Evolutionary conservation across 2,329 filamentous ascomycete species (phyloP).

Genomic region (Xenoacremonium recifei): DNA sequence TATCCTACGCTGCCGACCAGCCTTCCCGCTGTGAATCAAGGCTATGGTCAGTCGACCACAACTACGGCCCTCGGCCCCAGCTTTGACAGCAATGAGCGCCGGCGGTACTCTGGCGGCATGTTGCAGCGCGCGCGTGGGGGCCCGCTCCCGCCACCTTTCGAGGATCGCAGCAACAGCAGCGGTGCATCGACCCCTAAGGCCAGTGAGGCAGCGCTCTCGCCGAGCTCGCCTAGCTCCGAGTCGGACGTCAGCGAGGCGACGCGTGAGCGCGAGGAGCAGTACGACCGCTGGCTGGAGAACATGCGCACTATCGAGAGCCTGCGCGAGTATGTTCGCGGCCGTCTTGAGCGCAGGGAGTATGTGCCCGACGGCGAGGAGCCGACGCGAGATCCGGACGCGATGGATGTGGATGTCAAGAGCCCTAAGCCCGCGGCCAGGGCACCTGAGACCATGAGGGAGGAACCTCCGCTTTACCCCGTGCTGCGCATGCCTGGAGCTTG

Average conservation of each 20-base stretch:
- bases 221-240: constrained; percentile 54
- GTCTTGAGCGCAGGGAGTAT: constrained; percentile 57
- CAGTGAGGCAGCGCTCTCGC: constrained; percentile 40
- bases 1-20: constrained; percentile 66
- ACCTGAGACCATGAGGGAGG: constrained; percentile 25
- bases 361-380: constrained; percentile 31
- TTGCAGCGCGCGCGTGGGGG: constrained; percentile 57
- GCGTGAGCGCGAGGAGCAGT: constrained; percentile 59
- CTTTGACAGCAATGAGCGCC: constrained; percentile 62
- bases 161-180: constrained; percentile 33
- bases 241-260: constrained; percentile 52
- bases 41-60: constrained; percentile 68
- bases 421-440: constrained; percentile 25
- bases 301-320: constrained; percentile 64
- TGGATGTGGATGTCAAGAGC: constrained; percentile 37
- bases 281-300: constrained; percentile 65
- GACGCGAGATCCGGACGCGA: constrained; percentile 27
- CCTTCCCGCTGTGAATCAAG: constrained; percentile 63
- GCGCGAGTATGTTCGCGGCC: constrained; percentile 55
- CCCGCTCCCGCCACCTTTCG: constrained; percentile 34
- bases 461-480: constrained; percentile 39
- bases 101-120: constrained; percentile 65
- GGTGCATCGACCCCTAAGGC: constrained; percentile 44
- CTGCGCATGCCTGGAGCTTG: constrained; percentile 38
- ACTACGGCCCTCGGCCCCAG: constrained; percentile 65